phyloP scores from a whole-genome alignment of 352 stramenopile species.

The Phytophthora megakarya region DNA sequence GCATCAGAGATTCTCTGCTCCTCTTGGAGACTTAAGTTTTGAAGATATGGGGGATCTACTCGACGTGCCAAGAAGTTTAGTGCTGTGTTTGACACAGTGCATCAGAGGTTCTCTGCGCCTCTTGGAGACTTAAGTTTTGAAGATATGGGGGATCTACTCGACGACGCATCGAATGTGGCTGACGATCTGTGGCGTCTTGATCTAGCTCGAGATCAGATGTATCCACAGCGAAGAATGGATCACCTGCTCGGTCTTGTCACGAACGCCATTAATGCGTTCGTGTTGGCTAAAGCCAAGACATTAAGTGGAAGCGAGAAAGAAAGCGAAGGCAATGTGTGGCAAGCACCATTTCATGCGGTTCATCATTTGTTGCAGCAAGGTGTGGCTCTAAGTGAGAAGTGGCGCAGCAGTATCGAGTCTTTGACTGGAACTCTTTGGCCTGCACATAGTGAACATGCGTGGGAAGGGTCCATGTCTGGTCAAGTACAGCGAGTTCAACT shows the following conservation, averaged over 20 bases:
- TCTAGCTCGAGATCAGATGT: constrained; percentile 62
- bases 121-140: constrained; percentile 66
- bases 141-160: constrained; percentile 87
- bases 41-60: constrained; percentile 88
- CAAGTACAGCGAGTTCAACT: constrained; percentile 42
- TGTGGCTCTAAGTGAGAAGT: constrained; percentile 85
- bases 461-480: constrained; percentile 42
- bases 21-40: constrained; percentile 60
- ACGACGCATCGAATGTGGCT: constrained; percentile 83
- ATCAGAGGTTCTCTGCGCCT: constrained; percentile 68
- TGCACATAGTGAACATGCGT: constrained; percentile 81
- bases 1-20: constrained; percentile 69
- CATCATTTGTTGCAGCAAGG: constrained; percentile 62
- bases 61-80: constrained; percentile 81
- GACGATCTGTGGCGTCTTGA: constrained; percentile 91
- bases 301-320: constrained; percentile 25
- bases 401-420: constrained; percentile 68
- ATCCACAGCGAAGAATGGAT: constrained; percentile 88
- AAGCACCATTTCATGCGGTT: constrained; percentile 59
- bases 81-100: constrained; percentile 79
- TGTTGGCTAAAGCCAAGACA: constrained; percentile 52
- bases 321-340: constrained; percentile 73
- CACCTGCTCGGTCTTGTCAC: constrained; percentile 88
- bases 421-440: constrained; percentile 84
- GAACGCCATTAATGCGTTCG: constrained; percentile 71